Base-by-base conservation (phyloP, 139 green algal genomes). In the Picochlorum sp. region DNA sequence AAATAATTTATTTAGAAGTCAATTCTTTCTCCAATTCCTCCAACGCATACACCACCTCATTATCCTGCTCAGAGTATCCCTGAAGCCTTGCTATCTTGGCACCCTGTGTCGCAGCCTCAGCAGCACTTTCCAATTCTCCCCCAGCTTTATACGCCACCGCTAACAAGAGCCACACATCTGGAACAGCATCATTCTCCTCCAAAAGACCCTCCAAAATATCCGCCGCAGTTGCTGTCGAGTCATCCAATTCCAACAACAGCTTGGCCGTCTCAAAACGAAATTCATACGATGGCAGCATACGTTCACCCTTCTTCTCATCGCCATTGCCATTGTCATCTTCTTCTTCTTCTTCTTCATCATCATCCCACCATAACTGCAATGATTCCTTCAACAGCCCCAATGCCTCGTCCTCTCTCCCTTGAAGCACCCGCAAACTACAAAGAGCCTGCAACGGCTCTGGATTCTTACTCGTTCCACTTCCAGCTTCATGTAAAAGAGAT, bases 201-300 rank as follows among this genome's bases (percentile, higher is more conserved):
- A 93, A 60, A 50, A 95, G 63, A 11, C 70, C 67, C 55, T 89
- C 77, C 54, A 93, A 62, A 34, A 95, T 77, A 82, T 87, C 74
- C 49, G 31, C 10, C 6, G 86, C 84, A 1, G 65, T 63, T 0
- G 86, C 76, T 10, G 79, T 85, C 0, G 62, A 72, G 1, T 85
- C 79, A 15, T 93, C 87, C 63, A 95, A 80, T 65, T 94, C 87
- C 45, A 95, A 72, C 60, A 95, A 71, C 76, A 95, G 77, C 77
- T 94, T 93, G 9, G 83, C 88, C 23, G 70, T 78, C 70, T 94
- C 87, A 38, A 94, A 83, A 11, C 88, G 67, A 72, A 92, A 92
- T 77, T 94, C 88, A 49, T 84, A 94, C 67, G 24, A 63, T 34
- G 23, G 24, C 16, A 77, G 75, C 6, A 67, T 20, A 2, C 73